phyloP scores from a whole-genome alignment of 225 moss, liverwort and hornwort species.

The Polytrichum commune region DNA sequence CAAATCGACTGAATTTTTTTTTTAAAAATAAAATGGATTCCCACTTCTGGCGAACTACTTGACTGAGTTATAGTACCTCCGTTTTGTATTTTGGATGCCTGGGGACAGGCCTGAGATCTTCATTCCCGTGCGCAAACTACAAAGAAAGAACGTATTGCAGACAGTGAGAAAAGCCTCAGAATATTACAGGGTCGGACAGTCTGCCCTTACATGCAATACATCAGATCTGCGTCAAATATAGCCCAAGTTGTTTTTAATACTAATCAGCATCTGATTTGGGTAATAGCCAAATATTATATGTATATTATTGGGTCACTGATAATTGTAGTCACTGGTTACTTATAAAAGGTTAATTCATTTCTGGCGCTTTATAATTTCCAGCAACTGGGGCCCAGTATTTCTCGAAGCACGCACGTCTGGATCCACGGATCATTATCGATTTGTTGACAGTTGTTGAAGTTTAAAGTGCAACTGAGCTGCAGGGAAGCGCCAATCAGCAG shows the following conservation, averaged over 20 bases:
- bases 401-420: too few relatives aligned
- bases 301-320: neutral
- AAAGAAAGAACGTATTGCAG: neutral
- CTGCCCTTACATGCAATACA: too few relatives aligned
- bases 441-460: too few relatives aligned
- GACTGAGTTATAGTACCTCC: constrained; percentile 30
- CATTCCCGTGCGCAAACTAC: constrained; percentile 66
- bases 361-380: too few relatives aligned
- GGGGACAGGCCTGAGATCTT: constrained; percentile 56
- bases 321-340: neutral
- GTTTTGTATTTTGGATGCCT: constrained; percentile 69
- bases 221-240: too few relatives aligned
- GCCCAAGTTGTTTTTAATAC: neutral
- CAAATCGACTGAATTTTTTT: too few relatives aligned
- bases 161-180: neutral
- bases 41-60: neutral
- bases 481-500: too few relatives aligned
- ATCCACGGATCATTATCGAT: too few relatives aligned
- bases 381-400: too few relatives aligned
- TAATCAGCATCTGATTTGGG: neutral
- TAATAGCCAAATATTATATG: neutral
- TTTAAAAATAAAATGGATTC: neutral
- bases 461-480: too few relatives aligned
- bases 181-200: too few relatives aligned
- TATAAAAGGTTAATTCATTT: too few relatives aligned